A percentile compares a stretch with the other conserved stretches of the same genome.
These are phyloP conservation scores for Kockiozyma suomiensis DNA, from an alignment of 805 yeast genomes.

Conservation along the genomic window DNA sequence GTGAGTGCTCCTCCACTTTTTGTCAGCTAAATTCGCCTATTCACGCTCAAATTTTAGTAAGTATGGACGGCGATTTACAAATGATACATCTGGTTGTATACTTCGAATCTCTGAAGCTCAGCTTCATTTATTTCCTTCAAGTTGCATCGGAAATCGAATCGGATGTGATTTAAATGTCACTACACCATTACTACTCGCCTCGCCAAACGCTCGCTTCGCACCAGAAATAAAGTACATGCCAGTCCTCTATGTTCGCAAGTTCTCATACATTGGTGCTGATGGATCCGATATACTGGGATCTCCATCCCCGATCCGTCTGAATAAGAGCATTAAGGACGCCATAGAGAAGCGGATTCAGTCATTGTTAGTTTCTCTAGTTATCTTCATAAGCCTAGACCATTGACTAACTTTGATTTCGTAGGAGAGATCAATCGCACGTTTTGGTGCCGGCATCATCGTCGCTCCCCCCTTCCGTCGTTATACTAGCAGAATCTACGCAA, in stretches of 20 bases:
- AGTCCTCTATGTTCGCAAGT: conserved; percentile 8
- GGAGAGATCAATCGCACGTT: too few species aligned
- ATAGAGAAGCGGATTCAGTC: not conserved
- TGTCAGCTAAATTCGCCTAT: not conserved
- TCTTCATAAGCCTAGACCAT: not conserved
- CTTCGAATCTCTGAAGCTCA: conserved; percentile 1
- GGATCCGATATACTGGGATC: conserved; percentile 15
- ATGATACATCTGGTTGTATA: conserved; percentile 13
- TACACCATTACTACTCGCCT: not conserved
- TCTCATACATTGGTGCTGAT: conserved; percentile 18
- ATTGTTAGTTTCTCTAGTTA: not conserved
- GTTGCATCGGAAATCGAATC: not conserved
- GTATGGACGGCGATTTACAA: conserved; percentile 8
- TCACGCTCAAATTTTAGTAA: not conserved
- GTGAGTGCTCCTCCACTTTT: not conserved
- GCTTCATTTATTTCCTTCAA: conserved; percentile 20
- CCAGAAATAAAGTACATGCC: conserved; percentile 1
- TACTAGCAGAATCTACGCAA: too few species aligned
- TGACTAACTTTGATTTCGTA: too few species aligned
- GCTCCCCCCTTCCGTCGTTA: too few species aligned
- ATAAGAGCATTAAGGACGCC: not conserved
- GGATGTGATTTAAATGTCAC: conserved; percentile 3
- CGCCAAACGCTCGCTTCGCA: not conserved
- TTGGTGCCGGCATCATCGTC: too few species aligned
- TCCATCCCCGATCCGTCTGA: conserved; percentile 10